These are phyloP conservation scores for Fomitopsis pinicola DNA, from an alignment of 1,284 basidiomycete species.

Conservation along the genomic window DNA sequence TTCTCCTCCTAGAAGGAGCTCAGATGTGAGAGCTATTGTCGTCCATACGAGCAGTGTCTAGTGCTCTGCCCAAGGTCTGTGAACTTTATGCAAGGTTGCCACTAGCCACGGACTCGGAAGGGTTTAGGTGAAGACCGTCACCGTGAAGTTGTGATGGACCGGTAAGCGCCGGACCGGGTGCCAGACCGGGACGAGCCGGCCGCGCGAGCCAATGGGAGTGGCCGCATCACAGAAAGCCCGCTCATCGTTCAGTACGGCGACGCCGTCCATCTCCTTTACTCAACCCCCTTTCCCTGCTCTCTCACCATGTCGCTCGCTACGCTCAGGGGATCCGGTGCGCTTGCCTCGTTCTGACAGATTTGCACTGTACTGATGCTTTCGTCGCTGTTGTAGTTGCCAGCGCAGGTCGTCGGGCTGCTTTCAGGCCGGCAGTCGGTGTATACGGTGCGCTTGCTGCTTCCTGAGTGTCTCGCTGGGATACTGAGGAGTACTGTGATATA, in stretches of 20 bases:
- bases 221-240: conserved; percentile 18
- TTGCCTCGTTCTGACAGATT: not conserved
- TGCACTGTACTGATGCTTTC: not conserved
- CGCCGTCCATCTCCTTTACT: not conserved
- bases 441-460: conserved; percentile 31
- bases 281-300: conserved; percentile 14
- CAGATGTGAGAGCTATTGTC: too few species aligned
- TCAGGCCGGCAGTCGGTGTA: conserved; percentile 42
- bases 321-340: conserved; percentile 44
- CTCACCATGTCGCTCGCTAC: conserved; percentile 46
- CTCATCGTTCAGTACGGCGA: conserved; percentile 23
- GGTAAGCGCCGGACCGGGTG: not conserved
- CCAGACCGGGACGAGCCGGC: conserved; percentile 4
- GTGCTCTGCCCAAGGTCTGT: too few species aligned
- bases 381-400: conserved; percentile 31
- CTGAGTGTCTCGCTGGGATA: not conserved
- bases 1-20: too few species aligned
- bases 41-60: too few species aligned
- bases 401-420: conserved; percentile 41
- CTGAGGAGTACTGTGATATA: not conserved
- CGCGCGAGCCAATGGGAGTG: conserved; percentile 16
- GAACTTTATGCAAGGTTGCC: too few species aligned
- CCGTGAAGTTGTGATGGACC: not conserved
- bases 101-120: too few species aligned
- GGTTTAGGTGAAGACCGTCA: too few species aligned